phyloP scores from a whole-genome alignment of 208 protist species.

The Trypanosomatidae sp. region DNA sequence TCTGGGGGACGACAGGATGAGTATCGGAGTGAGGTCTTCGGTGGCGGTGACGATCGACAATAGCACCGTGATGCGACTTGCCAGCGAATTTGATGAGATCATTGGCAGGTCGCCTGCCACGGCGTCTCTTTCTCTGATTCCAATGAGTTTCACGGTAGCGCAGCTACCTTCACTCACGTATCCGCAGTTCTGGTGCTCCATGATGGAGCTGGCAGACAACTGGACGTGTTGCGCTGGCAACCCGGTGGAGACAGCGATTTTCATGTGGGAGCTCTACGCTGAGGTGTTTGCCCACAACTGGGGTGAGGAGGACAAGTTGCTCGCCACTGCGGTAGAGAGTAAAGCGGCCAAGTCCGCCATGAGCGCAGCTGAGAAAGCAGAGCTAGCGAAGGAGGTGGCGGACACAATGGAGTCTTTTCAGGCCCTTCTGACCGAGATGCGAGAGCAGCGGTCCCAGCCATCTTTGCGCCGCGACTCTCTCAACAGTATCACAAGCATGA shows the following conservation, averaged over 20 bases:
- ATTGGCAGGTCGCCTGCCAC: not conserved
- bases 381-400: slow-evolving; percentile 26
- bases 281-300: slow-evolving; percentile 84
- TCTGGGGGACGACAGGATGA: slow-evolving; percentile 9
- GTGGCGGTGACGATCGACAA: not conserved
- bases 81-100: not conserved
- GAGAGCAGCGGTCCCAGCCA: slow-evolving; percentile 7
- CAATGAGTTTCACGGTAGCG: slow-evolving; percentile 21
- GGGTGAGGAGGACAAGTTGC: slow-evolving; percentile 60
- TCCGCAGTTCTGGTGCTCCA: slow-evolving; percentile 82
- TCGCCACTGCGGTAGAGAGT: slow-evolving; percentile 37
- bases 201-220: slow-evolving; percentile 88
- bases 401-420: slow-evolving; percentile 43
- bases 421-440: slow-evolving; percentile 41
- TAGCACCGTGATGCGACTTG: not conserved
- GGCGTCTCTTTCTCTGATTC: slow-evolving; percentile 7
- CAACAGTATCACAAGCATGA: not conserved
- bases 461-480: slow-evolving; percentile 8
- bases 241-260: slow-evolving; percentile 62
- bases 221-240: slow-evolving; percentile 77
- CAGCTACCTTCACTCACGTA: slow-evolving; percentile 72
- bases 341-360: slow-evolving; percentile 16
- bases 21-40: slow-evolving; percentile 1
- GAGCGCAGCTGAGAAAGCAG: slow-evolving; percentile 16
- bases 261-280: slow-evolving; percentile 81